These are phyloP conservation scores for Neofusicoccum cordaticola DNA, from an alignment of 2,329 filamentous ascomycete genomes.

Conservation along the genomic window DNA sequence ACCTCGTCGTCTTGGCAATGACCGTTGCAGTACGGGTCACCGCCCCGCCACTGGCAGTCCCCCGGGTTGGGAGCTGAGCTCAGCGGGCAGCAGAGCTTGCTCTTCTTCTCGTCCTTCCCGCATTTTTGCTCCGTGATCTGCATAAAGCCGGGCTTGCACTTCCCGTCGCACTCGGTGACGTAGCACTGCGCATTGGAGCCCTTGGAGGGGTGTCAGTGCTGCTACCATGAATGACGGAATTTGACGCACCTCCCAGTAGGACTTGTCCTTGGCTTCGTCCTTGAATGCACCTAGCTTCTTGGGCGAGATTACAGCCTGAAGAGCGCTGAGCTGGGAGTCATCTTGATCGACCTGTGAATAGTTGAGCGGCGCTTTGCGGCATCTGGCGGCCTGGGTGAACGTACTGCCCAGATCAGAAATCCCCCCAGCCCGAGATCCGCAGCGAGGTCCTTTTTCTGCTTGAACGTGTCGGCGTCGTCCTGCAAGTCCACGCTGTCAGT, in stretches of 20 bases:
- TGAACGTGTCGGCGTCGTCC: conserved; percentile 38
- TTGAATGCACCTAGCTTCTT: conserved; percentile 5
- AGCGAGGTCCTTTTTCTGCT: conserved; percentile 34
- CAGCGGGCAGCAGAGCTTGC: not conserved
- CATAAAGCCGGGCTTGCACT: conserved; percentile 30
- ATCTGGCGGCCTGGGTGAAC: no score
- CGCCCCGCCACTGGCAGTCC: conserved; percentile 34
- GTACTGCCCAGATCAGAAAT: not conserved
- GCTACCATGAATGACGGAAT: no score
- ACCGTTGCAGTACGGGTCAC: conserved; percentile 16
- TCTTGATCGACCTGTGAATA: not conserved
- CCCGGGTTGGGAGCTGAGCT: conserved; percentile 27
- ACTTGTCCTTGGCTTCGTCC: conserved; percentile 9
- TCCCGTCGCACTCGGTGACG: conserved; percentile 28
- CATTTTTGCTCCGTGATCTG: conserved; percentile 29
- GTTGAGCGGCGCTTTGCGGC: no score
- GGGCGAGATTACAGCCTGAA: not conserved
- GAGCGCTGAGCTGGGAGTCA: not conserved
- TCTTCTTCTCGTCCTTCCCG: conserved; percentile 22
- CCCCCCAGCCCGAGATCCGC: conserved; percentile 33
- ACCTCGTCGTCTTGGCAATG: not conserved
- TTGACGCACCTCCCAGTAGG: conserved; percentile 17
- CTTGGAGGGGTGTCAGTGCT: no score
- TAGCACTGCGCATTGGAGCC: conserved; percentile 27
- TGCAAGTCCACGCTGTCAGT: conserved; percentile 20